These are phyloP conservation scores for Fomitiporia mediterranea DNA, from an alignment of 1,284 basidiomycete species.

Conservation along the genomic window DNA sequence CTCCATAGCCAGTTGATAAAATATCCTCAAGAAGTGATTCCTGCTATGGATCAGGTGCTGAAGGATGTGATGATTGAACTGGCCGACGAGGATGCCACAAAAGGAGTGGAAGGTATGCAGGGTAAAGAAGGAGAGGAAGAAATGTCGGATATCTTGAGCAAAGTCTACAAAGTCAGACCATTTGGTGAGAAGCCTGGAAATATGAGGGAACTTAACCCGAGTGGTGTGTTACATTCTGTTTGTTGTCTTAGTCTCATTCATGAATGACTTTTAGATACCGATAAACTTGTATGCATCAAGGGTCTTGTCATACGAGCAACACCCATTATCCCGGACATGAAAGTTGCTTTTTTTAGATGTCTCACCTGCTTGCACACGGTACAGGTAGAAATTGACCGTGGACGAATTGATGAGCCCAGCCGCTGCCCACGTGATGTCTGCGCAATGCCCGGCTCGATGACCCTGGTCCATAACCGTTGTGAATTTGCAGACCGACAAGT, in stretches of 20 bases:
- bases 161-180: constrained; percentile 89
- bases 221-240: constrained; percentile 43
- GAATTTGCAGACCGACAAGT: constrained; percentile 96
- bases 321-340: constrained; percentile 98
- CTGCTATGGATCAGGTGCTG: constrained; percentile 94
- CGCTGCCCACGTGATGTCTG: constrained; percentile 93
- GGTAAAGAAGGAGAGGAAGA: constrained; percentile 73
- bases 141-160: constrained; percentile 72
- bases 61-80: constrained; percentile 86
- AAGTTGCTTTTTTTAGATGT: constrained; percentile 96
- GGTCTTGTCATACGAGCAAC: constrained; percentile 97
- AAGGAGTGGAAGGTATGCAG: constrained; percentile 63
- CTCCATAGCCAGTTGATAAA: constrained; percentile 77
- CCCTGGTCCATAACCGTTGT: constrained; percentile 94
- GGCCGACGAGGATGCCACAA: constrained; percentile 73
- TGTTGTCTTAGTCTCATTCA: constrained; percentile 1
- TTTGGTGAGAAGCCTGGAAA: constrained; percentile 81
- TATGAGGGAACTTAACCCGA: constrained; percentile 89
- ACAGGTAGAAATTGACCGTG: constrained; percentile 93
- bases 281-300: constrained; percentile 94
- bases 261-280: constrained; percentile 63
- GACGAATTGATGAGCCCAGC: constrained; percentile 90
- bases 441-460: constrained; percentile 83
- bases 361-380: constrained; percentile 93
- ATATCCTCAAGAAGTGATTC: constrained; percentile 96